Base-by-base conservation (phyloP, 768 basidiomycete species). In the Podaxis sp. region DNA sequence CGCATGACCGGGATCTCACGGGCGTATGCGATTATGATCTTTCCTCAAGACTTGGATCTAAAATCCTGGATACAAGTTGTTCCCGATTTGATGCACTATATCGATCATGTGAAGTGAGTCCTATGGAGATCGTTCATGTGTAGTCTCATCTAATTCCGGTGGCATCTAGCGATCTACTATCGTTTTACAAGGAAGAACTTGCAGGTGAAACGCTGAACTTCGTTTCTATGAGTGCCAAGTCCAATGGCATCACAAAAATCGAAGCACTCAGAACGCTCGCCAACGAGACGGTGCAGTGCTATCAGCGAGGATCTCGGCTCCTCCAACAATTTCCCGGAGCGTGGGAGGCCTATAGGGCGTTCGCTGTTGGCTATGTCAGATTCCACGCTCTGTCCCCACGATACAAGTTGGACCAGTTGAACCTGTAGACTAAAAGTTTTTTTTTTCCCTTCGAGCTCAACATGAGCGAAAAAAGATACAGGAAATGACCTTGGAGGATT, bases 131-230 rank as follows among this genome's bases (percentile, higher is more conserved):
- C 13, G 8, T n/a, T 1, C n/a, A 8, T 2, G 13, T 15, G 4
- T 48, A 3, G n/a, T 22, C n/a, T 10, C 15, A 4, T 8, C 20
- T 22, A 17, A n/a, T 48, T 17, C n/a, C 2, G n/a, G n/a, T 48
- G 20, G 38, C 15, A 40, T 40, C 46, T 10, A 79, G 77, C 56
- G 78, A 80, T 33, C 64, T 79, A 24, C 63, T 79, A 1, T 79
- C 74, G 0, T 79, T 79, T 59, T 75, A 78, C 56, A 73, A 80
- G 61, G 79, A 80, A 69, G 78, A 79, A 56, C 56, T 68, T 2
- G 67, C 49, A 0, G 73, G 46, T 5, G 58, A 50, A 4, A 49
- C 46, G 4, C 26, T 48, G 1, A 58, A 58, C 24, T 58, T 46
- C 44, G 7, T 58, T 6, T 46, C 56, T 12, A 30, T 50, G 46